A percentile compares a stretch with the other conserved stretches of the same genome.
Conservation (phyloP, 2,329 filamentous ascomycete species). For the Colletotrichum lupini region DNA sequence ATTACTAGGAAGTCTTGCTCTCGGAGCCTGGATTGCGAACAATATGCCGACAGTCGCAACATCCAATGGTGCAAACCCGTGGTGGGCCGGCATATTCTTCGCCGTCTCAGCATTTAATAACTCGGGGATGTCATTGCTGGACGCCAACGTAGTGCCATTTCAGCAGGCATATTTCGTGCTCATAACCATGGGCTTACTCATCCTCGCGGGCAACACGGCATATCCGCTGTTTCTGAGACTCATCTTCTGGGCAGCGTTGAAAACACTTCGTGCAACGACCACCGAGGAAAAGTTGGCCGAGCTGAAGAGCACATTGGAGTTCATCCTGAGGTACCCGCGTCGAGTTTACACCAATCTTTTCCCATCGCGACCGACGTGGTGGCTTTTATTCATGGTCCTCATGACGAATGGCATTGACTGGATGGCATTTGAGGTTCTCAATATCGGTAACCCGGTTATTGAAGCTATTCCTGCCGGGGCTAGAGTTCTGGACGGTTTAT, state of each 20-base stretch:
- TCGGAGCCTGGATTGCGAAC: constrained; percentile 70
- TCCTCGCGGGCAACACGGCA: constrained; percentile 74
- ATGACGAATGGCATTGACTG: constrained; percentile 72
- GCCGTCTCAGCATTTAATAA: constrained; percentile 78
- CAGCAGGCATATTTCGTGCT: constrained; percentile 62
- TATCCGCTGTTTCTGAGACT: constrained; percentile 73
- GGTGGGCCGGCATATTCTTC: constrained; percentile 77
- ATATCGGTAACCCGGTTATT: constrained; percentile 69
- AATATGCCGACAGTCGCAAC: constrained; percentile 60
- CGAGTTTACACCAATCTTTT: constrained; percentile 74
- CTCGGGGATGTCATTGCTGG: constrained; percentile 75
- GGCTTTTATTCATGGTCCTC: constrained; percentile 70
- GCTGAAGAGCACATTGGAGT: constrained; percentile 62
- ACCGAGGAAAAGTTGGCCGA: constrained; percentile 48
- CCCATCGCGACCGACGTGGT: constrained; percentile 72
- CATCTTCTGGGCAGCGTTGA: constrained; percentile 64
- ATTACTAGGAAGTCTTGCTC: constrained; percentile 65
- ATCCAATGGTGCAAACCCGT: constrained; percentile 70
- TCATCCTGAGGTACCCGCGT: constrained; percentile 66
- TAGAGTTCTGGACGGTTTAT: constrained; percentile 72
- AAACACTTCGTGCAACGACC: constrained; percentile 52
- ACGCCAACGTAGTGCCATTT: constrained; percentile 74
- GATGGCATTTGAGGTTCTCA: constrained; percentile 73
- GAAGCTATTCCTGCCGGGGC: constrained; percentile 61
- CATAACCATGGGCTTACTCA: constrained; percentile 65